These are phyloP conservation scores for Eucalyptus regnans DNA, from an alignment of 345 rosid genomes.

Conservation along the genomic window DNA sequence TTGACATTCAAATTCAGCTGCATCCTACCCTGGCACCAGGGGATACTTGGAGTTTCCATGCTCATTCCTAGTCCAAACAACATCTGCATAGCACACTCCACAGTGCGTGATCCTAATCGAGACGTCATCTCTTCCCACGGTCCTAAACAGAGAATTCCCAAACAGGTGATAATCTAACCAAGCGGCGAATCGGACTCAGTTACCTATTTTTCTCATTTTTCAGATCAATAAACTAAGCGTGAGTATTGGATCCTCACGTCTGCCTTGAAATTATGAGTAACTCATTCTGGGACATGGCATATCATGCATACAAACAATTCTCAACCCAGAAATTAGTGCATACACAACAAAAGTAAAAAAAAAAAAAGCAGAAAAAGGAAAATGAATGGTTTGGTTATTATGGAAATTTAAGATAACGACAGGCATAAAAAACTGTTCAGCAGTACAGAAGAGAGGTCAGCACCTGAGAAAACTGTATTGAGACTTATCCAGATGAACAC, in stretches of 20 bases:
- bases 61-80: constrained; percentile 57
- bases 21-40: constrained; percentile 68
- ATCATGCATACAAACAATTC: background rate
- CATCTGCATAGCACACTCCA: constrained; percentile 89
- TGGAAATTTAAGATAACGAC: background rate
- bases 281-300: background rate
- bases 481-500: background rate
- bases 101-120: constrained; percentile 72
- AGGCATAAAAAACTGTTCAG: background rate
- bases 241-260: background rate
- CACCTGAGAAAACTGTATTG: background rate
- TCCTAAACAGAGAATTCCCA: constrained; percentile 20
- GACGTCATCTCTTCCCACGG: constrained; percentile 47
- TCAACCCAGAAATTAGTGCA: background rate
- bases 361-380: background rate
- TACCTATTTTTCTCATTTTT: background rate
- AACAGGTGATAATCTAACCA: background rate
- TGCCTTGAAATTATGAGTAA: background rate
- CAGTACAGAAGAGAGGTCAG: background rate
- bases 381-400: background rate
- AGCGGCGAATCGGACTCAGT: background rate
- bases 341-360: background rate
- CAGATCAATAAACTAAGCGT: background rate
- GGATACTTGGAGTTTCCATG: constrained; percentile 64
- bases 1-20: background rate